Evolutionary conservation across 192 early-diverging fungal genomes (phyloP).

Genomic region (Glomus cerebriforme): DNA sequence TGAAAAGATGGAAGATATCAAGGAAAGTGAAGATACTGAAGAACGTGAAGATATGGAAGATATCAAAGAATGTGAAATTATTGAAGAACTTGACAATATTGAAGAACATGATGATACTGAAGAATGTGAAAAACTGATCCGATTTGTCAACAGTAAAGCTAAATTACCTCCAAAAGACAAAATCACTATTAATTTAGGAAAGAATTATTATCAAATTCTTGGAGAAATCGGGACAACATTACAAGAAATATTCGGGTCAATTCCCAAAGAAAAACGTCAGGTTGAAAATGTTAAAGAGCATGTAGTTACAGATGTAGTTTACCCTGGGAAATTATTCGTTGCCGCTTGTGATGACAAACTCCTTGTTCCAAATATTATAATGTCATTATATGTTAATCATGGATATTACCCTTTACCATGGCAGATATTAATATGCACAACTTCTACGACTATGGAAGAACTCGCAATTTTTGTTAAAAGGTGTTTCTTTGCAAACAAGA

Average conservation of each 20-base stretch:
- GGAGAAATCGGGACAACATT: background rate
- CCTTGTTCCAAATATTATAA: slow-evolving; percentile 32
- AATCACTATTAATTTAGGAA: background rate
- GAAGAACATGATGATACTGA: too few species aligned
- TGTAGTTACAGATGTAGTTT: slow-evolving; percentile 11
- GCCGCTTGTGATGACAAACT: slow-evolving; percentile 30
- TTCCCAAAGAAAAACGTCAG: background rate
- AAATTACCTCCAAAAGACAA: background rate
- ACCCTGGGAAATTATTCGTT: slow-evolving; percentile 26
- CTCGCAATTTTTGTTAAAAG: slow-evolving; percentile 26
- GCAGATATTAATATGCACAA: slow-evolving; percentile 29
- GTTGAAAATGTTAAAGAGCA: background rate
- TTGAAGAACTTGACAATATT: too few species aligned
- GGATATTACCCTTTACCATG: slow-evolving; percentile 28
- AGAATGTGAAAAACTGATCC: background rate
- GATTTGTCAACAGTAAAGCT: background rate
- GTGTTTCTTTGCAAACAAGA: slow-evolving; percentile 31
- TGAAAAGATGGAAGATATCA: too few species aligned
- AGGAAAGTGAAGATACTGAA: too few species aligned
- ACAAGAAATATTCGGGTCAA: background rate
- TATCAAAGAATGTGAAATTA: too few species aligned
- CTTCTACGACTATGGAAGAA: slow-evolving; percentile 33
- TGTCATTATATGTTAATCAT: slow-evolving; percentile 31
- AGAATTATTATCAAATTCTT: background rate
- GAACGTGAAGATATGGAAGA: too few species aligned